Evolutionary conservation across 2,329 filamentous ascomycete species (phyloP).

Genomic region (Cladosporium sp.): DNA sequence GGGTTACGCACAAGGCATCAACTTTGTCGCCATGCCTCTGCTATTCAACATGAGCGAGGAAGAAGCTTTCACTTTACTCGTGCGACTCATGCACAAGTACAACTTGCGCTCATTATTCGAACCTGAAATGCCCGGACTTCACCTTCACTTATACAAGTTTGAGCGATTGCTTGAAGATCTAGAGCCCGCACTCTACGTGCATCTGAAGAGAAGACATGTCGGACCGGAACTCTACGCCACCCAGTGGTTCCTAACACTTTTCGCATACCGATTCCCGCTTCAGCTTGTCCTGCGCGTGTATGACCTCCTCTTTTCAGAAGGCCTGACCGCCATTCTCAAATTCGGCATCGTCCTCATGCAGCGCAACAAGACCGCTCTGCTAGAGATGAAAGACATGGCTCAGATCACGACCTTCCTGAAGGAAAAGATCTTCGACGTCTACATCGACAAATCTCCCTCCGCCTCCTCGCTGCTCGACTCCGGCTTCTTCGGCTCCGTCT

Average conservation of each 20-base stretch:
- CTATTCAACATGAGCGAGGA: slow-evolving; percentile 98
- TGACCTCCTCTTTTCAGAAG: slow-evolving; percentile 89
- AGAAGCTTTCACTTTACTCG: slow-evolving; percentile 89
- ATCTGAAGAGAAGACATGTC: slow-evolving; percentile 80
- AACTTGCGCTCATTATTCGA: slow-evolving; percentile 87
- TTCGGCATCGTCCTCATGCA: slow-evolving; percentile 96
- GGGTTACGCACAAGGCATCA: slow-evolving; percentile 97
- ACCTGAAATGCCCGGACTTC: slow-evolving; percentile 91
- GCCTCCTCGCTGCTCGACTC: slow-evolving; percentile 91
- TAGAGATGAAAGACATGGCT: slow-evolving; percentile 86
- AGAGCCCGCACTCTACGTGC: slow-evolving; percentile 90
- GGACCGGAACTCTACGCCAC: slow-evolving; percentile 91
- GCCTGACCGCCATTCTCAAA: slow-evolving; percentile 79
- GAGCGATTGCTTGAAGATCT: slow-evolving; percentile 89
- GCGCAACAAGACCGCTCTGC: slow-evolving; percentile 73
- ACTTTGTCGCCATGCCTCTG: slow-evolving; percentile 93
- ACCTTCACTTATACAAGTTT: slow-evolving; percentile 90
- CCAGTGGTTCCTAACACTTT: slow-evolving; percentile 98
- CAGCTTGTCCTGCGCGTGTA: slow-evolving; percentile 96
- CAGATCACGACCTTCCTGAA: slow-evolving; percentile 85
- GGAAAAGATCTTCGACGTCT: slow-evolving; percentile 90
- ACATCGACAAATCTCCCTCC: slow-evolving; percentile 90
- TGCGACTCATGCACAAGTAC: slow-evolving; percentile 95
- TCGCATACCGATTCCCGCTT: slow-evolving; percentile 93
- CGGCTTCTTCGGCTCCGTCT: slow-evolving; percentile 92